Evolutionary conservation across 208 protist genomes (phyloP), one percentile per base, ranked within the genome.

Genomic region (Trypanosoma scelopori): DNA sequence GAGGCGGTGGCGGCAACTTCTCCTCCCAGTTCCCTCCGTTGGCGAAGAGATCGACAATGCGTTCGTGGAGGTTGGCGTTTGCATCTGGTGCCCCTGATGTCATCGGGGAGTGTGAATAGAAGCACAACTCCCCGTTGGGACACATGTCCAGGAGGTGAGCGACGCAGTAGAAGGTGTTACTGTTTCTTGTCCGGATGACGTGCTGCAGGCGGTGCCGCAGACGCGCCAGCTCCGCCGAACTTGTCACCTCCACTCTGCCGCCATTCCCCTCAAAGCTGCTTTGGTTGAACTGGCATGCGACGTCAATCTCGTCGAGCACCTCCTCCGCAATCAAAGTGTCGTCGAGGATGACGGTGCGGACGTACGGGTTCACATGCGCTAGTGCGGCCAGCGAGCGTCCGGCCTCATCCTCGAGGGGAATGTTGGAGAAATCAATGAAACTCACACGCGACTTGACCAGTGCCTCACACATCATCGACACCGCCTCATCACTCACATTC

Each of bases 221-320:
- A 23, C 82, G 70, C 6, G 62, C 71, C 30, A 86, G 30, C 41
- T 92, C 85, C 9, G 78, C 65, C 9, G 61, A 55, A 28, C 74
- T 81, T 22, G 84, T 66, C 3, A 86, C 45, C 32, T 95, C 89
- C 5, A 88, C 57, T 16, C 23, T n/a, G 32, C 74, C 66, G 25
- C 50, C 62, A 28, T 87, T 92, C 22, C 64, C 81, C 57, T 96
- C 90, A 65, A 82, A 92, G 59, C 89, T 91, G 69, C 85, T 96
- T 61, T 96, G 85, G 60, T 96, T 96, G 45, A 90, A 93, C 69
- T 93, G 86, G 48, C 90, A 96, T 22, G 85, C 87, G 30, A 93
- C 79, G 64, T 96, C 90, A 60, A 96, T 96, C 65, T 96, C 90
- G 56, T 96, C 90, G 16, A 92, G 66, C 20, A 96, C 76, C 46